Conservation (phyloP, 2,329 filamentous ascomycete species). For the Coniella vitis region DNA sequence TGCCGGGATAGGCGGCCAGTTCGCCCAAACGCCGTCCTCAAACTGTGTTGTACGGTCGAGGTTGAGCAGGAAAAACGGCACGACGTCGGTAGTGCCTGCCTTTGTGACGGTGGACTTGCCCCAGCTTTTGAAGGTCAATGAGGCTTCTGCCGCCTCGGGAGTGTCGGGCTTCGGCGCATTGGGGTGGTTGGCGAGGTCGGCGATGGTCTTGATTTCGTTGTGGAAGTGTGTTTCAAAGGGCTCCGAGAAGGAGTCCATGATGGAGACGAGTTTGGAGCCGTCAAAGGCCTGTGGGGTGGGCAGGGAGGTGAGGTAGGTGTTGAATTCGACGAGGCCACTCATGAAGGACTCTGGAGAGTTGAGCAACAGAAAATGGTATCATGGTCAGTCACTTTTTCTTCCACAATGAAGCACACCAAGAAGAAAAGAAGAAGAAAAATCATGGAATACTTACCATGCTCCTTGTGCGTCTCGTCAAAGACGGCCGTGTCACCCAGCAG, state of each 20-base stretch:
- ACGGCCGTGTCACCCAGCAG: slow-evolving; percentile 43
- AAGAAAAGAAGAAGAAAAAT: not conserved
- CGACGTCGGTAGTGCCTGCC: slow-evolving; percentile 50
- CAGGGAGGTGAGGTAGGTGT: slow-evolving; percentile 42
- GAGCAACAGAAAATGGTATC: not conserved
- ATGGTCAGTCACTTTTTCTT: not conserved
- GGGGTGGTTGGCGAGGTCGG: slow-evolving; percentile 41
- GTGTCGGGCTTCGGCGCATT: slow-evolving; percentile 42
- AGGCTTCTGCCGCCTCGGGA: slow-evolving; percentile 37
- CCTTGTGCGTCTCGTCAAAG: slow-evolving; percentile 45
- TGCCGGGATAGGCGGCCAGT: slow-evolving; percentile 59
- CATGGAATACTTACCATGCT: slow-evolving; percentile 39
- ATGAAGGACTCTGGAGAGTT: slow-evolving; percentile 38
- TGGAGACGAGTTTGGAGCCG: slow-evolving; percentile 35
- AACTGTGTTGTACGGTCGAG: slow-evolving; percentile 44
- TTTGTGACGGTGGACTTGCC: slow-evolving; percentile 58
- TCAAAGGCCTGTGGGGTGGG: slow-evolving; percentile 36
- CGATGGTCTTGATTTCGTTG: slow-evolving; percentile 47
- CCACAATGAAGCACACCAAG: not conserved
- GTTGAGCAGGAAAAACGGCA: slow-evolving; percentile 60
- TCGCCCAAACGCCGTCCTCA: slow-evolving; percentile 53
- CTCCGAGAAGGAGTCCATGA: slow-evolving; percentile 44
- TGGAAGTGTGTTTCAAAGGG: slow-evolving; percentile 50
- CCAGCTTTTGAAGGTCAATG: slow-evolving; percentile 50
- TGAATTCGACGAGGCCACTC: slow-evolving; percentile 42